Percentiles rank a stretch among this genome's conserved stretches.
These are phyloP conservation scores for Myxozyma sirexii DNA, from an alignment of 805 yeast genomes.

Conservation along the genomic window DNA sequence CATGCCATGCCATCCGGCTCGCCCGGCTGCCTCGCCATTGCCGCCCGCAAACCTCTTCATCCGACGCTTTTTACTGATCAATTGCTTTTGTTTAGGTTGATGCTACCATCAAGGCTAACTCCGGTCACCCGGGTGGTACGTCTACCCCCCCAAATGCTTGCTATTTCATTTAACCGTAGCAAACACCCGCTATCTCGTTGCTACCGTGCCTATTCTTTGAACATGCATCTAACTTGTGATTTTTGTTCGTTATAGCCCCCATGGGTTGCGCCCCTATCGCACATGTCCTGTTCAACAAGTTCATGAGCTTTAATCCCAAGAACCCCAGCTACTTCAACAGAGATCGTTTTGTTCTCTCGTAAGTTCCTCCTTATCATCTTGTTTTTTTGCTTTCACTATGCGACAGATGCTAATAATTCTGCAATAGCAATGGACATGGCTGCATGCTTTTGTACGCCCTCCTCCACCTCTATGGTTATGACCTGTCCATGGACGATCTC, in stretches of 20 bases:
- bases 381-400: not conserved
- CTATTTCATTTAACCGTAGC: too few relatives aligned
- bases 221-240: not conserved
- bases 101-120: conserved; percentile 81
- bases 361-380: not conserved
- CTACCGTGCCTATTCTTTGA: not conserved
- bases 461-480: conserved; percentile 85
- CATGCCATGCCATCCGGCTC: not conserved
- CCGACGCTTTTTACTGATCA: conserved; percentile 6
- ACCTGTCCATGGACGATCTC: conserved; percentile 78
- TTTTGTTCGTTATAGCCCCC: conserved; percentile 63
- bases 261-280: conserved; percentile 97
- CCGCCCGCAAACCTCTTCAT: not conserved
- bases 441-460: conserved; percentile 85
- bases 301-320: conserved; percentile 84
- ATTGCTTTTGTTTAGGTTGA: conserved; percentile 54
- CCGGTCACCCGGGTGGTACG: conserved; percentile 90
- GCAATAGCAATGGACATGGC: conserved; percentile 79
- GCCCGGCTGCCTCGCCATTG: not conserved
- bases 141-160: not conserved
- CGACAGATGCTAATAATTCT: not conserved
- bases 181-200: not conserved
- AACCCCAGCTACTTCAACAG: conserved; percentile 92
- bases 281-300: conserved; percentile 74
- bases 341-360: conserved; percentile 88